Evolutionary conservation across 805 yeast genomes (phyloP).

Genomic region (Cyberlindnera sargentensis): DNA sequence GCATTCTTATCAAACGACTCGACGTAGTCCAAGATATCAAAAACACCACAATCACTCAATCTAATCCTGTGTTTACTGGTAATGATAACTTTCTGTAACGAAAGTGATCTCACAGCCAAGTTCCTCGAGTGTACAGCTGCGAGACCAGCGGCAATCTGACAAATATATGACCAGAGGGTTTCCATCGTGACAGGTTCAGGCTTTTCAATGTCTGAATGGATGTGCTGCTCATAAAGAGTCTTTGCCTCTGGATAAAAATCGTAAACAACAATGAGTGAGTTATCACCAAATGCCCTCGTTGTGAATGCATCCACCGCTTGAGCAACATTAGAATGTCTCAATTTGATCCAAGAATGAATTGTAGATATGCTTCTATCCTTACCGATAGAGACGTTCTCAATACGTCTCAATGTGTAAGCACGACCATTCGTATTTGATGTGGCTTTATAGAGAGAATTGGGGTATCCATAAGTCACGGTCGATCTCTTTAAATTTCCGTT

Average conservation of each 20-base stretch:
- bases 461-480: slow-evolving; percentile 39
- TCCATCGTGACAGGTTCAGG: slow-evolving; percentile 53
- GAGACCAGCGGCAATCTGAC: slow-evolving; percentile 69
- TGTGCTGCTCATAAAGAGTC: slow-evolving; percentile 65
- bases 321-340: slow-evolving; percentile 54
- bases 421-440: slow-evolving; percentile 73
- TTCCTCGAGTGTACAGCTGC: slow-evolving; percentile 58
- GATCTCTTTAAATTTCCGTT: slow-evolving; percentile 41
- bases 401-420: slow-evolving; percentile 66
- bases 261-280: slow-evolving; percentile 67
- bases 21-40: slow-evolving; percentile 52
- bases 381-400: slow-evolving; percentile 50
- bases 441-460: slow-evolving; percentile 68
- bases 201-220: slow-evolving; percentile 33
- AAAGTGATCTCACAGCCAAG: slow-evolving; percentile 55
- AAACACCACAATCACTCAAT: slow-evolving; percentile 61
- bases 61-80: slow-evolving; percentile 69
- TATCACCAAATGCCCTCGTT: slow-evolving; percentile 77
- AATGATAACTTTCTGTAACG: slow-evolving; percentile 63
- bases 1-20: slow-evolving; percentile 15
- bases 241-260: slow-evolving; percentile 78
- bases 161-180: slow-evolving; percentile 65
- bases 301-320: slow-evolving; percentile 77
- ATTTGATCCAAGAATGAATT: slow-evolving; percentile 60
- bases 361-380: slow-evolving; percentile 54